A percentile compares a stretch with the other conserved stretches of the same genome.
Evolutionary conservation across 164 flowering plant species (phyloP).

Genomic region (Nymphaea colorata): DNA sequence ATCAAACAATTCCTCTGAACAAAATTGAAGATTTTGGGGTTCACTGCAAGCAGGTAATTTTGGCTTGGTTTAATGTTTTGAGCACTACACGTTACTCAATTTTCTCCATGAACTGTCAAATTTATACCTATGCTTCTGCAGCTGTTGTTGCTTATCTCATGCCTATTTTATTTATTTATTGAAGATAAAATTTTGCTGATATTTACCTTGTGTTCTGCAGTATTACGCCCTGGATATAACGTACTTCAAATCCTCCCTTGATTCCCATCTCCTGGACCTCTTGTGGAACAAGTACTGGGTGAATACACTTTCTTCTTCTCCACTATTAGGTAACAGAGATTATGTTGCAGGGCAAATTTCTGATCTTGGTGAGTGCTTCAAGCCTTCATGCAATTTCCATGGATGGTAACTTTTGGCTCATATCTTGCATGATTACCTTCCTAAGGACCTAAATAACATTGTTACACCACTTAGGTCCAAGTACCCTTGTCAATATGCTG

Average conservation of each 20-base stretch:
- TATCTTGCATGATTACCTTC: too few species aligned
- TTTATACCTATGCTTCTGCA: too few species aligned
- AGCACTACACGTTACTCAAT: too few species aligned
- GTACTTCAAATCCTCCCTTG: conserved; percentile 93
- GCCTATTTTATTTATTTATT: background rate
- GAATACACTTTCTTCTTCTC: conserved; percentile 93
- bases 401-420: too few species aligned
- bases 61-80: background rate
- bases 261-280: conserved; percentile 84
- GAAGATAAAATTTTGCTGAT: background rate
- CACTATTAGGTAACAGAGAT: conserved; percentile 87
- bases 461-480: too few species aligned
- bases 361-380: conserved; percentile 59
- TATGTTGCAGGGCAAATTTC: conserved; percentile 99
- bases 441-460: too few species aligned
- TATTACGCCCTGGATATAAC: conserved; percentile 93
- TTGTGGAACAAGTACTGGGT: conserved; percentile 99
- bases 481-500: too few species aligned
- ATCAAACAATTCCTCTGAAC: conserved; percentile 86
- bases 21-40: conserved; percentile 99
- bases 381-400: background rate
- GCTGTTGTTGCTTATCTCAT: background rate
- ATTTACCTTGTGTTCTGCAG: conserved; percentile 24
- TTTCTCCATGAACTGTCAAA: too few species aligned
- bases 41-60: conserved; percentile 85